Conservation (phyloP, 1,284 basidiomycete species). For the Hypsizygus ulmarius region DNA sequence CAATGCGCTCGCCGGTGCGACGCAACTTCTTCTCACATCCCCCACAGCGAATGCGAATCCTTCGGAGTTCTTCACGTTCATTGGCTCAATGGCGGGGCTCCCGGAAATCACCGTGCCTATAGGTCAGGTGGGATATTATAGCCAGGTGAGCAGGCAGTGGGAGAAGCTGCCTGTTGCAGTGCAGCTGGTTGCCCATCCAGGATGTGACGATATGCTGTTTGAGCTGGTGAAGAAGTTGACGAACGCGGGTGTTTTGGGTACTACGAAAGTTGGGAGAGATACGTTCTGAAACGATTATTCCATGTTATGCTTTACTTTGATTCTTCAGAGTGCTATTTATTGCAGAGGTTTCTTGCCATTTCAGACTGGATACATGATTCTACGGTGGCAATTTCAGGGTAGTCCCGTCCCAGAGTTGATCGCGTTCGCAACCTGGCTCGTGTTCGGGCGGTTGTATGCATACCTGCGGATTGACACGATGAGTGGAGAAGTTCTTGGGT, state of each 20-base stretch:
- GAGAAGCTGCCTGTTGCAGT: conserved; percentile 34
- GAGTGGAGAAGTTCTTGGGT: no score
- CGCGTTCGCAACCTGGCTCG: conserved; percentile 69
- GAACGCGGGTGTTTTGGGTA: conserved; percentile 22
- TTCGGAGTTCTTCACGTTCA: conserved; percentile 30
- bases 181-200: conserved; percentile 31
- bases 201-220: conserved; percentile 33
- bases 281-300: conserved; percentile 14
- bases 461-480: conserved; percentile 42
- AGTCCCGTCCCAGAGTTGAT: conserved; percentile 62
- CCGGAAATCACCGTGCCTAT: conserved; percentile 36
- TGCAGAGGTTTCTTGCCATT: neutral
- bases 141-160: conserved; percentile 28
- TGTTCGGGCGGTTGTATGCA: conserved; percentile 70
- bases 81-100: conserved; percentile 34
- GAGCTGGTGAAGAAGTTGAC: conserved; percentile 29
- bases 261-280: conserved; percentile 24
- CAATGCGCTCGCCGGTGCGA: conserved; percentile 28
- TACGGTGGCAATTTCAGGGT: conserved; percentile 40
- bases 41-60: conserved; percentile 16
- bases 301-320: neutral
- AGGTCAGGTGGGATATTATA: conserved; percentile 33
- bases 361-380: neutral
- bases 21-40: conserved; percentile 25
- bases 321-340: neutral